Evolutionary conservation across 331 rosid species (phyloP), one percentile per base, ranked within the genome.

Genomic region (Malus hybrid): DNA sequence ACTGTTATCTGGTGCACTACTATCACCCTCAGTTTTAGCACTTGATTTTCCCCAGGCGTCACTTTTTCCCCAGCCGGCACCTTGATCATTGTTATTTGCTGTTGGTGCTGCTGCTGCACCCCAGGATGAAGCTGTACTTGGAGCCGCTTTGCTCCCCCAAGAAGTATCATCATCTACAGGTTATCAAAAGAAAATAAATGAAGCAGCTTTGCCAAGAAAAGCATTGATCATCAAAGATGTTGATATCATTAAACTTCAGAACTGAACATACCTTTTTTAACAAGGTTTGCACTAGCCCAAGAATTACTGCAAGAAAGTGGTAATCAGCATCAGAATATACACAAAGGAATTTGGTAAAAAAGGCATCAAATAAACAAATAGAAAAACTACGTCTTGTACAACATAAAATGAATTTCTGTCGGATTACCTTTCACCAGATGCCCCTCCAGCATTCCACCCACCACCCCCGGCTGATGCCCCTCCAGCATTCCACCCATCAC

Each of bases 401-500:
- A 2, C 14, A 36, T 12, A 33, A 50, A 63, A 27, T 48, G 15
- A 33, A 56, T 19, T 28, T 11, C 2, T 16, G 29, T 34, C 13
- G 55, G 8, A 12, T 29, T 87, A 93, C 98, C 98, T 72, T 77
- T 79, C 97, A 76, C 84, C 54, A 70, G 96, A 81, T 3, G 67
- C 27, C 48, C 86, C 93, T 54, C 90, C 97, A 42, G 48, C 48
- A 42, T 42, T 42, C 48, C 48, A 42, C 48, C 48, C 48, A 42
- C 48, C 48, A 42, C 48, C 48, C 48, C 48, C 48, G 1, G 14
- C 59, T 5, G 93, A 81, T 3, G 67, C 28, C 93, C 28, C 93
- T 55, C 89, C 97, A 79, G 85, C 57, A 83, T 88, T 85, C 99
- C 99, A 91, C 56, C 85, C 87, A 39, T 85, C 92, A 80, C 86